Conservation (phyloP, 148 eudicot genomes). For the Spergularia marina region DNA sequence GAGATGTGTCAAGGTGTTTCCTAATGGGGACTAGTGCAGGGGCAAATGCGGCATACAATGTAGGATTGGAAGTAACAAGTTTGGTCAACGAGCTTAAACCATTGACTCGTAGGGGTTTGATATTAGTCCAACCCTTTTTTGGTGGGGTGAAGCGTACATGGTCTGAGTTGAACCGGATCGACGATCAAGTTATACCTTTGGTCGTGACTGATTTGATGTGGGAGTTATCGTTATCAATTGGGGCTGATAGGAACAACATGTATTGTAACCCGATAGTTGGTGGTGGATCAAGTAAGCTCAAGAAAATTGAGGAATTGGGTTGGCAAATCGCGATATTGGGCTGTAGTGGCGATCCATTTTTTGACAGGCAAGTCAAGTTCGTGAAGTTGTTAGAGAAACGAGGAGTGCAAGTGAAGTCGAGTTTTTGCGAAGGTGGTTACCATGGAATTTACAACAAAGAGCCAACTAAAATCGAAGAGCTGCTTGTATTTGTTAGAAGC, state of each 20-base stretch:
- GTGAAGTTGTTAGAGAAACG: conserved; percentile 18
- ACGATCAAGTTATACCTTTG: conserved; percentile 34
- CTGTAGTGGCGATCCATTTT: conserved; percentile 37
- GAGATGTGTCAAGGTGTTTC: conserved; percentile 29
- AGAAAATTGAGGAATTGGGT: conserved; percentile 23
- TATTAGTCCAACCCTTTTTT: conserved; percentile 38
- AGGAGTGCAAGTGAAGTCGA: conserved; percentile 23
- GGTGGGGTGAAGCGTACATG: conserved; percentile 34
- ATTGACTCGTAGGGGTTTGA: conserved; percentile 26
- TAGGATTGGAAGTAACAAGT: conserved; percentile 14
- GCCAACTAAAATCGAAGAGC: background rate
- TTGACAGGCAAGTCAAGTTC: conserved; percentile 30
- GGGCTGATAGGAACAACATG: conserved; percentile 40
- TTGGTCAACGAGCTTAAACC: conserved; percentile 6
- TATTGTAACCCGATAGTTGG: conserved; percentile 26
- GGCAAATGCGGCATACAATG: conserved; percentile 37
- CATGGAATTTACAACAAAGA: conserved; percentile 21
- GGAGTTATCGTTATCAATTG: conserved; percentile 47
- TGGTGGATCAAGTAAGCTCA: conserved; percentile 10
- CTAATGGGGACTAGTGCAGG: conserved; percentile 46
- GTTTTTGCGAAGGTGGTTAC: conserved; percentile 19
- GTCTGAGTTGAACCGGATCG: conserved; percentile 30
- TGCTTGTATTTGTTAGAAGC: conserved; percentile 6
- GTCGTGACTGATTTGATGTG: conserved; percentile 41
- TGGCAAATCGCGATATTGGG: conserved; percentile 37